Percentiles rank a stretch among this genome's conserved stretches.
These are phyloP conservation scores for Blastobotrys petasosporus DNA, from an alignment of 1,139 yeast genomes.

Conservation along the genomic window DNA sequence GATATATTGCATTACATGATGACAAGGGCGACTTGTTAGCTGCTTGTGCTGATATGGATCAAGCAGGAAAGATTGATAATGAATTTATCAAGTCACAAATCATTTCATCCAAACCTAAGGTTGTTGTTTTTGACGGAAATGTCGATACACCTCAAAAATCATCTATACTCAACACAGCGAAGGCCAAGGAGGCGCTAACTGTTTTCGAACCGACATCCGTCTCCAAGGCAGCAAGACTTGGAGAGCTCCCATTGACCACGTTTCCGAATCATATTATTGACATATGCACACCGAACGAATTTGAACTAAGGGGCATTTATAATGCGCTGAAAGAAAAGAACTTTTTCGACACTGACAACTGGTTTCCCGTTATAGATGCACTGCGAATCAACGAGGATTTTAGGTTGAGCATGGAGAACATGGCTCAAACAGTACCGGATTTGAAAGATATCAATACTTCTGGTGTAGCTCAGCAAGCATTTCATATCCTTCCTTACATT, in stretches of 20 bases:
- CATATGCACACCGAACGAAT: conserved; percentile 61
- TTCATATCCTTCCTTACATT: conserved; percentile 64
- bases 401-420: conserved; percentile 38
- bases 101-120: conserved; percentile 29
- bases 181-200: conserved; percentile 31
- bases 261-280: conserved; percentile 38
- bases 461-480: conserved; percentile 65
- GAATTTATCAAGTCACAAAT: conserved; percentile 36
- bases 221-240: conserved; percentile 45
- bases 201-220: conserved; percentile 75
- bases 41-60: conserved; percentile 82
- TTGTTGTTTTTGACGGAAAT: conserved; percentile 65
- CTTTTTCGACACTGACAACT: conserved; percentile 54
- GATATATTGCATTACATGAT: conserved; percentile 66
- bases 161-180: conserved; percentile 34
- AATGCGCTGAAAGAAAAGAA: conserved; percentile 44
- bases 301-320: conserved; percentile 54
- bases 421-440: conserved; percentile 26
- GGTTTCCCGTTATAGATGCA: conserved; percentile 72
- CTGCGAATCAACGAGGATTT: conserved; percentile 48
- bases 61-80: conserved; percentile 48
- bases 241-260: conserved; percentile 19
- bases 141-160: conserved; percentile 43
- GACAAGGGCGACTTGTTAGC: conserved; percentile 55
- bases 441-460: conserved; percentile 29